Evolutionary conservation across 2,329 filamentous ascomycete species (phyloP), one percentile per base, ranked within the genome.

Genomic region (Malbranchea zuffiana): DNA sequence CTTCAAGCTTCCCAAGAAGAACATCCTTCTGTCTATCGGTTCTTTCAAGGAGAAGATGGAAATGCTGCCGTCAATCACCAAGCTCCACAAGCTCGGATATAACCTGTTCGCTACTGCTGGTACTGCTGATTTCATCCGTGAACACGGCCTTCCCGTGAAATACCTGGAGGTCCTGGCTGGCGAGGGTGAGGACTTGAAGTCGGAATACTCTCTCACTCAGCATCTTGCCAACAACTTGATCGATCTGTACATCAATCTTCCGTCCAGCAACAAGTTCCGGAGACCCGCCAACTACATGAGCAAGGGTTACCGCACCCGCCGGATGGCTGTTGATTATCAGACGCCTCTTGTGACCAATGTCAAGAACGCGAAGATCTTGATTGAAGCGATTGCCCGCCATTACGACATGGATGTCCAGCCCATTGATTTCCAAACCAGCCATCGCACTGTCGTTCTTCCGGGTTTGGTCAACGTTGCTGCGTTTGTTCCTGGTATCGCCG

Each of bases 1-100:
- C 30, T 98, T 98, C 73, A 87, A 82, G 61, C 75, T 98, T 27
- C 90, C 90, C 15, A 93, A 92, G 66, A 85, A 83, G 65, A 96
- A 96, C 62, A 82, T 98, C 40, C 69, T 98, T 11, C 69, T 98
- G 42, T 98, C 90, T 2, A 93, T 98, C 51, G 90, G 90, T 52
- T 87, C 86, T 0, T 96, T 82, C 72, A 95, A 95, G 68, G 90
- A 98, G 60, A 98, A 98, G 72, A 74, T 86, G 56, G 90, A 98
- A 66, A 85, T 98, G 82, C 69, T 98, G 42, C 86, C 88, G 5
- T 92, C 88, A 0, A 81, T 98, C 36, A 70, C 82, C 60, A 92
- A 88, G 60, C 72, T 98, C 32, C 80, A 92, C 63, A 77, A 84
- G 57, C 71, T 96, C 57, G 90, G 88, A 36, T 98, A 84, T 70